Evolutionary conservation across 23 red algal genomes (phyloP), one percentile per base, ranked within the genome.

Genomic region (Rhodosorus marinus): DNA sequence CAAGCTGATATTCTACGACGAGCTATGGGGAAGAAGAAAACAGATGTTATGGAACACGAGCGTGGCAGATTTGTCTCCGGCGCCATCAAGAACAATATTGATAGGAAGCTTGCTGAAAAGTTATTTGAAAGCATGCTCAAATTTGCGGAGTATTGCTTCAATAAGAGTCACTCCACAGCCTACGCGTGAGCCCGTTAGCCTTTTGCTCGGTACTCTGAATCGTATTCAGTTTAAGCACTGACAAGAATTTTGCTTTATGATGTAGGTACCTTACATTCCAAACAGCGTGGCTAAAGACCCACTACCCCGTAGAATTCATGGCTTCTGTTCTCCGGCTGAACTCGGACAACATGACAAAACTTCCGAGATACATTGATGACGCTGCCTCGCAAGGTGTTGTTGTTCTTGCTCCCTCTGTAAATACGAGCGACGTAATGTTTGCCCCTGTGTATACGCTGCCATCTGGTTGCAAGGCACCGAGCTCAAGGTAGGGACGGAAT

Each of bases 91-190:
- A 35, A 64, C 35, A 66, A 66, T 23, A 47, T 83, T 4, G 20
- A 58, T 7, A 43, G 74, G 11, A 46, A 35, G 4, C 30, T 75
- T 22, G 77, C 76, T 3, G 57, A 35, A 31, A 35, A 64, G 9
- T 60, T 83, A 6, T 93, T 83, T 52, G 87, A 83, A 4, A 41
- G 62, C 50, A 93, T 93, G 87, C 36, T 66, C 15, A 64, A 63
- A 31, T 93, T 83, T 72, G 87, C 87, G 11, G 87, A 93, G 33
- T 93, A 93, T 51, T 93, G 87, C 55, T 93, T 93, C 53, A 93
- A 93, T 75, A 93, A 93, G 60, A 76, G 68, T 5, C 87, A 93
- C 52, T 93, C 87, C 28, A 93, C 62, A 6, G 70, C 77, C 25
- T 93, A 93, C 43, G 76, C 87, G 0, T 75, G 68, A 21, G n/a